Conservation (phyloP, 768 basidiomycete species). For the Boletus rufocinnamomeus region DNA sequence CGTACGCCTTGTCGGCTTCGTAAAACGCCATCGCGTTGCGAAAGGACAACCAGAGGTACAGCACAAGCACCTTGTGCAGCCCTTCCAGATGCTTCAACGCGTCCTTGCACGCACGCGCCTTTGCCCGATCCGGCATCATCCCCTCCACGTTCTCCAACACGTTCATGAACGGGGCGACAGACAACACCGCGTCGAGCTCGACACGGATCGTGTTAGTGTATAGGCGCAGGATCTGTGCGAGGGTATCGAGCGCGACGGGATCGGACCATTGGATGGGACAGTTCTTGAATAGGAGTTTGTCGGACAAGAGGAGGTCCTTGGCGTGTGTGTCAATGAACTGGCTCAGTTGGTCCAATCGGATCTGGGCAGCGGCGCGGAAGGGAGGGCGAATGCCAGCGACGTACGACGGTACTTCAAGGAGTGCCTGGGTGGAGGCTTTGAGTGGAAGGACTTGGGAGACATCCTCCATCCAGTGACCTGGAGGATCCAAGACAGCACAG, state of each 20-base stretch:
- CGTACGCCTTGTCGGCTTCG: constrained; percentile 49
- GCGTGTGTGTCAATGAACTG: constrained; percentile 46
- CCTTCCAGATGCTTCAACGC: constrained; percentile 55
- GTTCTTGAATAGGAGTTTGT: constrained; percentile 46
- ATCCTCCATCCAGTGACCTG: constrained; percentile 23
- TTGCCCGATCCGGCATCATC: constrained; percentile 22
- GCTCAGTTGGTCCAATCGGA: constrained; percentile 34
- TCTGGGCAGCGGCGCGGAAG: constrained; percentile 41
- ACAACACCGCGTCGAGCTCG: constrained; percentile 23
- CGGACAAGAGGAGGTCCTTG: constrained; percentile 42
- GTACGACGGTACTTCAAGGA: constrained; percentile 53
- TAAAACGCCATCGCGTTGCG: constrained; percentile 69
- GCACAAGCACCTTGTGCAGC: constrained; percentile 71
- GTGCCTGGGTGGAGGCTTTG: constrained; percentile 39
- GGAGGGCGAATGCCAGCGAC: constrained; percentile 46
- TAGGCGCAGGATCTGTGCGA: constrained; percentile 23
- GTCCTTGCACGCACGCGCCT: constrained; percentile 9
- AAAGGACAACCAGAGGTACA: constrained; percentile 85
- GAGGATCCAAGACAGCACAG: constrained; percentile 50
- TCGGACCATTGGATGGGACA: constrained; percentile 28
- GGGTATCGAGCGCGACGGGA: constrained; percentile 21
- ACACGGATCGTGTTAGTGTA: constrained; percentile 39
- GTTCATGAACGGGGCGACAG: constrained; percentile 25
- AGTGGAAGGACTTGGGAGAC: constrained; percentile 47
- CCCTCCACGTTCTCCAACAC: constrained; percentile 24